Percentiles rank a stretch among this genome's conserved stretches.
Evolutionary conservation across 495 filamentous ascomycete species (phyloP).

Genomic region (Pseudomonodictys pantanalensis): DNA sequence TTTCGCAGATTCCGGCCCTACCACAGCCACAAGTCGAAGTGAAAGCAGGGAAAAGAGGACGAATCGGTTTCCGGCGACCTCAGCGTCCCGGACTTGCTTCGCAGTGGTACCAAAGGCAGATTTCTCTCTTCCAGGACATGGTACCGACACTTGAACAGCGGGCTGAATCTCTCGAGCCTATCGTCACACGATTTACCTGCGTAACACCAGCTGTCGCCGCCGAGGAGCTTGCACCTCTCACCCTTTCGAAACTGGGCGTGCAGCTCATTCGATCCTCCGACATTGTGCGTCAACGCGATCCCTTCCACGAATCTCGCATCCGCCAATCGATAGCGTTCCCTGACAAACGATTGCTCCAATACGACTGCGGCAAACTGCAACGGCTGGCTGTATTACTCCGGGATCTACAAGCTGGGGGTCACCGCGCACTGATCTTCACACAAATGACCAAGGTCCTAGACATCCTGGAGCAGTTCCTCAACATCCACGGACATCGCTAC

Average conservation of each 20-base stretch:
- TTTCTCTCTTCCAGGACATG: conserved; percentile 65
- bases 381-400: conserved; percentile 83
- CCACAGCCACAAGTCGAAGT: not conserved
- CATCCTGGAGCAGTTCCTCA: conserved; percentile 95
- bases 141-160: conserved; percentile 71
- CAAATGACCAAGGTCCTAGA: conserved; percentile 99
- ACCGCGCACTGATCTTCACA: conserved; percentile 95
- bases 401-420: conserved; percentile 81
- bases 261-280: conserved; percentile 18
- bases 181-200: conserved; percentile 84
- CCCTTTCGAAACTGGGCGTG: conserved; percentile 42
- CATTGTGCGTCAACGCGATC: conserved; percentile 65
- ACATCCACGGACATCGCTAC: conserved; percentile 97
- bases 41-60: conserved; percentile 23
- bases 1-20: not conserved
- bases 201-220: conserved; percentile 86
- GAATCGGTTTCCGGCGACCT: conserved; percentile 55
- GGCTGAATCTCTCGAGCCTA: conserved; percentile 63
- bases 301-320: conserved; percentile 92
- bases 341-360: conserved; percentile 90
- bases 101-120: conserved; percentile 72
- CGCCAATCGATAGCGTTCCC: conserved; percentile 94
- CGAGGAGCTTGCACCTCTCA: conserved; percentile 57
- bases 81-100: conserved; percentile 53
- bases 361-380: conserved; percentile 97